Evolutionary conservation across 495 filamentous ascomycete species (phyloP).

Genomic region (Penicillium pulvis): DNA sequence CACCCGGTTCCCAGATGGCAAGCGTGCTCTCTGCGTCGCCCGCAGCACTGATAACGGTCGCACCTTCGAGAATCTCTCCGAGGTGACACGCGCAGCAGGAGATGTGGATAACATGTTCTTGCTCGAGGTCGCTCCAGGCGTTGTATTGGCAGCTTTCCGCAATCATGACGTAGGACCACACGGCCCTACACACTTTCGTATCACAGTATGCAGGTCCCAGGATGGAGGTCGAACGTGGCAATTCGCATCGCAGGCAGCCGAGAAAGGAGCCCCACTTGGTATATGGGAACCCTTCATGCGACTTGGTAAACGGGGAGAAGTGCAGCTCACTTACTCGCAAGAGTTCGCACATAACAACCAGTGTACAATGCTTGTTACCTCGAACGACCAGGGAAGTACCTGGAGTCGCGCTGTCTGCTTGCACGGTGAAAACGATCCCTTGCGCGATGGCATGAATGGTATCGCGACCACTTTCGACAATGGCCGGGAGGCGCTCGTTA

Average conservation of each 20-base stretch:
- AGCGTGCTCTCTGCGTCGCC: slow-evolving; percentile 35
- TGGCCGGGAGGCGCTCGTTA: slow-evolving; percentile 50
- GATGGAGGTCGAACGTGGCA: slow-evolving; percentile 57
- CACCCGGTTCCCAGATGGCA: slow-evolving; percentile 35
- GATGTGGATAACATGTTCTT: slow-evolving; percentile 64
- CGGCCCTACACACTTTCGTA: slow-evolving; percentile 55
- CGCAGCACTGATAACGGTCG: slow-evolving; percentile 40
- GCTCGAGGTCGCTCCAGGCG: slow-evolving; percentile 50
- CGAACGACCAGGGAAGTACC: slow-evolving; percentile 53
- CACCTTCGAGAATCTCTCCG: slow-evolving; percentile 37
- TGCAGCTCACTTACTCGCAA: slow-evolving; percentile 61
- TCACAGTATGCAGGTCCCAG: slow-evolving; percentile 58
- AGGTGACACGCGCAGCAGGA: slow-evolving; percentile 39
- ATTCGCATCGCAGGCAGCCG: slow-evolving; percentile 55
- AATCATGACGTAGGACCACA: slow-evolving; percentile 54
- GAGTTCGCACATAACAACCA: slow-evolving; percentile 59
- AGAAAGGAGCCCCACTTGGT: slow-evolving; percentile 46
- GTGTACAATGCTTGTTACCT: slow-evolving; percentile 59
- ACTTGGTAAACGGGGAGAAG: slow-evolving; percentile 45
- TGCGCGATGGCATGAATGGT: slow-evolving; percentile 64
- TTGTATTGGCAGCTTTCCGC: slow-evolving; percentile 59
- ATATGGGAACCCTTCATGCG: slow-evolving; percentile 67
- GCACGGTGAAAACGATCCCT: slow-evolving; percentile 44
- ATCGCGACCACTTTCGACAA: slow-evolving; percentile 48
- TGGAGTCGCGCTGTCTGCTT: slow-evolving; percentile 52